These are phyloP conservation scores for Yamadazyma taylorii DNA, from an alignment of 1,139 yeast genomes.

Conservation along the genomic window DNA sequence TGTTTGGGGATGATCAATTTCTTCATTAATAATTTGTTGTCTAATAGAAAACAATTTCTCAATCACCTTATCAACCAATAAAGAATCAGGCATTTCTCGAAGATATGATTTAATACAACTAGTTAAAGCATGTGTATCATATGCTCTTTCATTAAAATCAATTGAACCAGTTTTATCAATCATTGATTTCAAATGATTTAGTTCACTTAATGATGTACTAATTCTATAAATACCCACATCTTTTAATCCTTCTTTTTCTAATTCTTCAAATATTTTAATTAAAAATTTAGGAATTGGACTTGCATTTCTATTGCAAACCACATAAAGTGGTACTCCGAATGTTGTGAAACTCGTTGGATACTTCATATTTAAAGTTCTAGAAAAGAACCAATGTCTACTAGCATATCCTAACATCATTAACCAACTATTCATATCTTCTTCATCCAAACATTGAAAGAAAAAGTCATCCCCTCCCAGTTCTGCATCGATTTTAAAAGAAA, in stretches of 20 bases:
- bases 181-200: conserved; percentile 64
- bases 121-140: conserved; percentile 85
- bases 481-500: conserved; percentile 61
- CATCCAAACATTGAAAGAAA: conserved; percentile 67
- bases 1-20: conserved; percentile 12
- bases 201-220: conserved; percentile 83
- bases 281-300: conserved; percentile 65
- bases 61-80: conserved; percentile 57
- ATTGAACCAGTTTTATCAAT: conserved; percentile 71
- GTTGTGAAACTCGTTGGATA: conserved; percentile 39
- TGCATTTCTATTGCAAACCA: conserved; percentile 72
- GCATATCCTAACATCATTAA: conserved; percentile 49
- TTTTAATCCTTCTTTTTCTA: conserved; percentile 80
- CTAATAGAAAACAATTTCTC: conserved; percentile 49
- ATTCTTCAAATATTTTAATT: conserved; percentile 62
- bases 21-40: conserved; percentile 22
- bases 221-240: conserved; percentile 93
- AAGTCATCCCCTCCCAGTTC: conserved; percentile 49
- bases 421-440: conserved; percentile 78
- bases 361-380: conserved; percentile 37
- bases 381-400: conserved; percentile 57
- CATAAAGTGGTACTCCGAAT: conserved; percentile 86
- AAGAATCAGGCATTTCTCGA: conserved; percentile 87
- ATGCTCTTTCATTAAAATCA: conserved; percentile 62
- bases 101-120: conserved; percentile 84